Evolutionary conservation across 1,284 basidiomycete genomes (phyloP).

Genomic region (Boletus smithii): DNA sequence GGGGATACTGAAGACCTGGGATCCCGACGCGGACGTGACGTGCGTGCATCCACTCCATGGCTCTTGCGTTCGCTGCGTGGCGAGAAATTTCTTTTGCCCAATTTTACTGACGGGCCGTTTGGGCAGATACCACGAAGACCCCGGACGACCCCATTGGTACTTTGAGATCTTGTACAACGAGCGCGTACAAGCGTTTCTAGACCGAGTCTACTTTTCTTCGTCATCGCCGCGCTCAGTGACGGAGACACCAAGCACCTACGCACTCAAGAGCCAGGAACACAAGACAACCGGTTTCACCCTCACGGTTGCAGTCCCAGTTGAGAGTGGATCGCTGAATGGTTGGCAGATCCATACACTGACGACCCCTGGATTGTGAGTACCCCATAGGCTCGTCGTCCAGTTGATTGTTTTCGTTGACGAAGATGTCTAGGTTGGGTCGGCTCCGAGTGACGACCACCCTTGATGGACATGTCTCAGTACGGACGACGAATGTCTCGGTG

Average conservation of each 20-base stretch:
- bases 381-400: neutral
- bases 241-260: neutral
- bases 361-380: slow-evolving; percentile 57
- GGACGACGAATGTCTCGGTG: slow-evolving; percentile 25
- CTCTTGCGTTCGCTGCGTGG: neutral
- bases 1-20: slow-evolving; percentile 54
- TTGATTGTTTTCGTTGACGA: neutral
- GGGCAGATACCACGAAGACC: slow-evolving; percentile 62
- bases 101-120: neutral
- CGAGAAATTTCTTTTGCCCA: neutral
- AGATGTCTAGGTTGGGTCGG: slow-evolving; percentile 23
- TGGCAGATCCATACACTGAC: slow-evolving; percentile 55
- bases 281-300: slow-evolving; percentile 50
- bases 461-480: slow-evolving; percentile 9
- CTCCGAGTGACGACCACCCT: slow-evolving; percentile 18
- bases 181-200: slow-evolving; percentile 54
- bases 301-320: slow-evolving; percentile 61
- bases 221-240: neutral
- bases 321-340: slow-evolving; percentile 64
- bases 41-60: slow-evolving; percentile 33
- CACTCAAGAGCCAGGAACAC: neutral
- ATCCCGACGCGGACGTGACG: slow-evolving; percentile 49
- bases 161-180: slow-evolving; percentile 54
- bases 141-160: slow-evolving; percentile 69
- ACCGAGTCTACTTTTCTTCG: slow-evolving; percentile 30